Percentiles rank a stretch among this genome's conserved stretches.
Evolutionary conservation across 208 protist species (phyloP).

Genomic region (Perkinsela sp.): DNA sequence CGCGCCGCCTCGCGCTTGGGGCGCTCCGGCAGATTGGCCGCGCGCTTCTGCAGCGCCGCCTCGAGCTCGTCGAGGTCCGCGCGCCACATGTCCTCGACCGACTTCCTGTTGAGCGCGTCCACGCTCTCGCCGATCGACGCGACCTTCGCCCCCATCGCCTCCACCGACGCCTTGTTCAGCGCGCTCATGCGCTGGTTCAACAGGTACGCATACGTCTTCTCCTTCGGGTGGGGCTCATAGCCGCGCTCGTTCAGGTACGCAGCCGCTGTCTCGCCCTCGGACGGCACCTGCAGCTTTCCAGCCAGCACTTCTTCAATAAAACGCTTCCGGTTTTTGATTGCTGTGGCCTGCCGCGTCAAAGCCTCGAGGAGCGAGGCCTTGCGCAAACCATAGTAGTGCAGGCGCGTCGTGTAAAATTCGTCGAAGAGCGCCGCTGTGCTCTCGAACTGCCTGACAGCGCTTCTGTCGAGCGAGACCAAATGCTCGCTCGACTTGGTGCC

Average conservation of each 20-base stretch:
- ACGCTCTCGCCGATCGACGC: slow-evolving; percentile 19
- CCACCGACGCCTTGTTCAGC: slow-evolving; percentile 41
- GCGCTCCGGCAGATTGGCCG: too few relatives aligned
- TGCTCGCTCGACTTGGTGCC: neutral
- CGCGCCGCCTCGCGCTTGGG: too few relatives aligned
- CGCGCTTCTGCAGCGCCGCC: too few relatives aligned
- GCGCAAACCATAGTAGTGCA: slow-evolving; percentile 8
- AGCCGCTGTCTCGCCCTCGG: slow-evolving; percentile 27
- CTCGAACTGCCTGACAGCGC: neutral
- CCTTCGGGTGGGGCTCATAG: slow-evolving; percentile 25
- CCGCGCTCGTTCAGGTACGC: slow-evolving; percentile 25
- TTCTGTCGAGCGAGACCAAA: neutral
- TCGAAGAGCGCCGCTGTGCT: slow-evolving; percentile 2
- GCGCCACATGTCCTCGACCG: slow-evolving; percentile 52
- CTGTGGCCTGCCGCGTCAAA: slow-evolving; percentile 26
- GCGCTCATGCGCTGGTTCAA: slow-evolving; percentile 54
- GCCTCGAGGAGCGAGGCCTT: slow-evolving; percentile 28
- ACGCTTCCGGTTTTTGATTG: slow-evolving; percentile 13
- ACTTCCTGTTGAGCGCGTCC: slow-evolving; percentile 32
- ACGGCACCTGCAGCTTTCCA: slow-evolving; percentile 47
- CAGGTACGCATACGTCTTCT: slow-evolving; percentile 51
- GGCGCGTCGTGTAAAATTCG: slow-evolving; percentile 4
- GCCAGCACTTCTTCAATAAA: slow-evolving; percentile 52
- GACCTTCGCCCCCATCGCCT: slow-evolving; percentile 34
- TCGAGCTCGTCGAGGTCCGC: slow-evolving; percentile 63